Conservation (phyloP, 2,329 filamentous ascomycete genomes). For the Botryotinia globosa region DNA sequence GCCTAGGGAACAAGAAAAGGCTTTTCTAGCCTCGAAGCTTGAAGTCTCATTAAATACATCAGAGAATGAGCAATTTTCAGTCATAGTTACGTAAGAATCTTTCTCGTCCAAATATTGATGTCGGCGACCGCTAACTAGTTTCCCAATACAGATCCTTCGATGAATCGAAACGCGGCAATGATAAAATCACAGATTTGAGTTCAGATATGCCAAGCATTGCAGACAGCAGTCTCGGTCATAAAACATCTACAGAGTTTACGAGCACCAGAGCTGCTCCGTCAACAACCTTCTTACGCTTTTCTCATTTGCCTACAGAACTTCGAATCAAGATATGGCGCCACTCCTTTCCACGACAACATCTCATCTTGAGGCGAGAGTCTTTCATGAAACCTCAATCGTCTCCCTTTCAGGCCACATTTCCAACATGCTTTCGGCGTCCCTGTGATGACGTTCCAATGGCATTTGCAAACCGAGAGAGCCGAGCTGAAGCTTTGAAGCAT, state of each 20-base stretch:
- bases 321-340: background rate
- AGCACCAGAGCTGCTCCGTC: background rate
- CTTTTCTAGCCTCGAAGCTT: too few species aligned
- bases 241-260: background rate
- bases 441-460: background rate
- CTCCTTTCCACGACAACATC: background rate
- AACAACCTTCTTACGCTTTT: background rate
- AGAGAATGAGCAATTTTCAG: background rate
- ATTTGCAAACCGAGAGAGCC: background rate
- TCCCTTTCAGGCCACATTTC: background rate
- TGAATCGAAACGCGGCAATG: background rate
- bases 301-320: background rate
- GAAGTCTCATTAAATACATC: background rate
- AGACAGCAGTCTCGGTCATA: background rate
- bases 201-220: background rate
- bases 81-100: background rate
- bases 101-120: too few species aligned
- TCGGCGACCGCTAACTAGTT: background rate
- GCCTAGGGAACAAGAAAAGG: background rate
- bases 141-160: background rate
- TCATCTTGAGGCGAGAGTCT: background rate
- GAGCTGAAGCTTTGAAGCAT: background rate
- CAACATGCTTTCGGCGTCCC: background rate
- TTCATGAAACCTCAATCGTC: background rate
- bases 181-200: background rate